Base-by-base conservation (phyloP, 2,329 filamentous ascomycete species). In the Pseudogymnoascus sp. region DNA sequence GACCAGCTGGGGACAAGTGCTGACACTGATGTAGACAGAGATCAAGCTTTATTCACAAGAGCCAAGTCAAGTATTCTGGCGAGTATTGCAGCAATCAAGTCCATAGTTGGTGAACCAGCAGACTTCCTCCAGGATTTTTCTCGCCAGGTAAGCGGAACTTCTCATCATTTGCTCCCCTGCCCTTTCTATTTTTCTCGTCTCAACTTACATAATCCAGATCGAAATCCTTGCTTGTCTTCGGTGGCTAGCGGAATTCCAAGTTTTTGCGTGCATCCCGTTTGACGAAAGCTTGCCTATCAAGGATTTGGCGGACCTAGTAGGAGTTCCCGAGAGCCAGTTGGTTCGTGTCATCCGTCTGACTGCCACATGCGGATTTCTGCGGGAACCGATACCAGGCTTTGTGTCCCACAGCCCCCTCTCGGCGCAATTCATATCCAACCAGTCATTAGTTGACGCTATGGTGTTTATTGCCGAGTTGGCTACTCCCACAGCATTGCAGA, bases 181-280 rank as follows among this genome's bases (percentile, higher is more conserved):
- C n/a, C 28, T 34, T 8, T 28, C 10, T 34, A 18, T 14, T 8
- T 2, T 56, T 10, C 2, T 16, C 50, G 18, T 7, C 7, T 18
- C 28, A 14, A 21, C 50, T 56, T 56, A 56, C 50, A 34, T 34
- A 34, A 56, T 56, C 11, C 14, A 56, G 50, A 56, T 56, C 4
- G n/a, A 77, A 66, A 46, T 77, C 2, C 71, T 77, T 11, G 73
- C 75, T 5, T 78, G 77, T 59, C 64, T 79, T 5, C 72, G 73
- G 64, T 81, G 77, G 78, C 71, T 80, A 12, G 75, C 72, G 5
- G 75, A 80, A 11, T 77, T 77, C 64, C 77, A 80, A 60, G 69
- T 80, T 3, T 73, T 79, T 0, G 76, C 77, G 3, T 79, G 72
- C 65, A 76, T 81, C n/a, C 79, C 78, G 0, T 67, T 77, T 1